These are phyloP conservation scores for Trichoderma koningiopsis DNA, from an alignment of 2,329 filamentous ascomycete species.

Conservation along the genomic window DNA sequence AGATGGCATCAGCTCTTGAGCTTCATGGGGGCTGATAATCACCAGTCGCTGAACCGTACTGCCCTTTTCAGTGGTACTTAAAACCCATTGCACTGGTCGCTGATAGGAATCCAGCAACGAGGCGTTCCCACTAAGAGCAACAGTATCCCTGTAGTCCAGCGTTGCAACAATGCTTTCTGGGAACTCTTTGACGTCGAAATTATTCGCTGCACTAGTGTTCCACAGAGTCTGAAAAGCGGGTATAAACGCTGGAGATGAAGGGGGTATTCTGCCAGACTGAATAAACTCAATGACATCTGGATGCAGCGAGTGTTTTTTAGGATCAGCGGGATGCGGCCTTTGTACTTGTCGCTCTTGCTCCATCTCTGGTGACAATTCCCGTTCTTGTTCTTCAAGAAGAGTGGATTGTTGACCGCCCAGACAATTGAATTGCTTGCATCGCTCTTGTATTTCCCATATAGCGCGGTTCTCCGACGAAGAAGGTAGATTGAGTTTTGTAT, in stretches of 20 bases:
- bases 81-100: conserved; percentile 33
- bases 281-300: neutral
- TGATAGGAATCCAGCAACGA: conserved; percentile 30
- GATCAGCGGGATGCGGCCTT: conserved; percentile 40
- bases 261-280: neutral
- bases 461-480: neutral
- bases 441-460: neutral
- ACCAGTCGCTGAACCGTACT: neutral
- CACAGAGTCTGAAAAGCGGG: conserved; percentile 29
- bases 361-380: conserved; percentile 66
- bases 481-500: no score
- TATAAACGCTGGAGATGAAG: neutral
- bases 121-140: neutral
- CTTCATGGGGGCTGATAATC: conserved; percentile 47
- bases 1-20: conserved; percentile 48
- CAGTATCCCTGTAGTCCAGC: conserved; percentile 21
- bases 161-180: conserved; percentile 15
- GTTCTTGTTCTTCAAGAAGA: conserved; percentile 64
- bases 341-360: conserved; percentile 62
- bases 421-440: no score
- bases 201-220: conserved; percentile 29
- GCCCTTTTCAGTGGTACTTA: conserved; percentile 22
- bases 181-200: conserved; percentile 26
- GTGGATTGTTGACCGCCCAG: neutral
- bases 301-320: conserved; percentile 42